These are phyloP conservation scores for Petunia secreta DNA, from an alignment of 257 asterid genomes.

Conservation along the genomic window DNA sequence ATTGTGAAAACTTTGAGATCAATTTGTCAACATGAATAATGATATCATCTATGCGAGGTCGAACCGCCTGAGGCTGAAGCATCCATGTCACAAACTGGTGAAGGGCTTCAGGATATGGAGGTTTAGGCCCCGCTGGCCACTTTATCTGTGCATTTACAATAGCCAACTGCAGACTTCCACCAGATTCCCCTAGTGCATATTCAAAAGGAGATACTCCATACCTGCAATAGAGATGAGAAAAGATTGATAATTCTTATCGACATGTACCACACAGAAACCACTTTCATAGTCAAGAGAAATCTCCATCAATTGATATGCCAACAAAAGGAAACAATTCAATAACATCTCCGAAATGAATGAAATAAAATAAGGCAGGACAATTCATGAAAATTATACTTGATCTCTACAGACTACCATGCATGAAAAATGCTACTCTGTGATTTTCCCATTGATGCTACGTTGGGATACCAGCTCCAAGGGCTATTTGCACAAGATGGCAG, in stretches of 20 bases:
- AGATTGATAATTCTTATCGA: conserved; percentile 1
- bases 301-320: not conserved
- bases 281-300: not conserved
- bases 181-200: conserved; percentile 92
- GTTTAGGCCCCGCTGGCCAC: conserved; percentile 88
- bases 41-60: conserved; percentile 86
- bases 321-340: not conserved
- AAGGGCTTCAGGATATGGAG: conserved; percentile 89
- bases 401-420: not conserved
- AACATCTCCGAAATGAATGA: not conserved
- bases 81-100: conserved; percentile 98
- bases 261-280: conserved; percentile 7
- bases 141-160: conserved; percentile 88
- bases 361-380: not conserved
- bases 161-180: conserved; percentile 95
- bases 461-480: not conserved
- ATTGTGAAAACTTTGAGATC: conserved; percentile 71
- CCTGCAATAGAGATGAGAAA: conserved; percentile 49
- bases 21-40: conserved; percentile 89
- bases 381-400: conserved; percentile 1
- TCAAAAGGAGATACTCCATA: conserved; percentile 96
- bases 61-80: conserved; percentile 96
- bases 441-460: not conserved
- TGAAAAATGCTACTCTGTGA: not conserved
- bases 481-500: not conserved